phyloP scores from a whole-genome alignment of 768 basidiomycete species.

The Lentinus tigrinus region DNA sequence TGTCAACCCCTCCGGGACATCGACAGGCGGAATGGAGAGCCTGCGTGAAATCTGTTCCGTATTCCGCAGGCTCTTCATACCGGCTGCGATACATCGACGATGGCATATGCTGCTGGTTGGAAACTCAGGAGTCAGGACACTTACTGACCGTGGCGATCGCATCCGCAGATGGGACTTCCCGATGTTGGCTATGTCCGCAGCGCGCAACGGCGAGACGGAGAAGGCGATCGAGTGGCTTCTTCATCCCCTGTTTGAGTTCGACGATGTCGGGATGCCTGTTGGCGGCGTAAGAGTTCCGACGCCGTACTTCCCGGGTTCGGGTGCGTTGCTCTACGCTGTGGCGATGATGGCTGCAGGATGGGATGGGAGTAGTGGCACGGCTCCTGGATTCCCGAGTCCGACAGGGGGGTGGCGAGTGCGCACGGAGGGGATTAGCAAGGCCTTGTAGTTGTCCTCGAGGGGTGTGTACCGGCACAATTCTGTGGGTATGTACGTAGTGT shows the following conservation, averaged over 20 bases:
- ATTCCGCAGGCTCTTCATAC: background rate
- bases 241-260: constrained; percentile 53
- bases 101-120: too few relatives aligned
- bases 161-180: constrained; percentile 57
- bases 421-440: constrained; percentile 35
- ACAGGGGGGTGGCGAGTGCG: constrained; percentile 42
- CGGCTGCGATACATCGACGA: too few relatives aligned
- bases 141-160: background rate
- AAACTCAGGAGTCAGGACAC: background rate
- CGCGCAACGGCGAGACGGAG: constrained; percentile 47
- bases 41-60: background rate
- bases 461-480: background rate
- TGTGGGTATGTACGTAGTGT: background rate
- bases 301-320: constrained; percentile 60
- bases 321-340: constrained; percentile 47
- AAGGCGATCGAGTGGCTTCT: constrained; percentile 56
- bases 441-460: constrained; percentile 26
- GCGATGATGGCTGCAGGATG: constrained; percentile 63
- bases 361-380: constrained; percentile 41
- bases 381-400: constrained; percentile 42
- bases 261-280: constrained; percentile 60
- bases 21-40: background rate
- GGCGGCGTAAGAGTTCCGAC: constrained; percentile 55
- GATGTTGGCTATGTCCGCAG: constrained; percentile 62
- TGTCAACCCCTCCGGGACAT: too few relatives aligned